These are phyloP conservation scores for Colletotrichum eremochloae DNA, from an alignment of 2,329 filamentous ascomycete genomes.

Conservation along the genomic window DNA sequence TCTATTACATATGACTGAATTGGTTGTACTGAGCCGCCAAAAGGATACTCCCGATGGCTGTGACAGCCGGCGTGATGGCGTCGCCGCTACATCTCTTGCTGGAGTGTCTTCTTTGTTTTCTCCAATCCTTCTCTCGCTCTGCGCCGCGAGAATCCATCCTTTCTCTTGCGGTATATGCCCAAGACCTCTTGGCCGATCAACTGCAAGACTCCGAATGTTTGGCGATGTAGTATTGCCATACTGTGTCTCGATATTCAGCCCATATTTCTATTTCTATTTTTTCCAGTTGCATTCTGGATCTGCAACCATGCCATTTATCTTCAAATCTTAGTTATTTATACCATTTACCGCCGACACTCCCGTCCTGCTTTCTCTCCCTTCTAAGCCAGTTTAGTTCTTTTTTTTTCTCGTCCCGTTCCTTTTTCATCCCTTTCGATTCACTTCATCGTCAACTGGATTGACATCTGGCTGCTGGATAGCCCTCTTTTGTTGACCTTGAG, in stretches of 20 bases:
- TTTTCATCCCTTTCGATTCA: background rate
- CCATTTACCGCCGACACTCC: background rate
- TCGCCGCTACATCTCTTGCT: background rate
- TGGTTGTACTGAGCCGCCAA: background rate
- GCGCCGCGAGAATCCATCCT: background rate
- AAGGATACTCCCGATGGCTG: background rate
- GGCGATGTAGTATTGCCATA: background rate
- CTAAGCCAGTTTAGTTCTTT: background rate
- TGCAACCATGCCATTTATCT: background rate
- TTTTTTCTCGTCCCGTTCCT: background rate
- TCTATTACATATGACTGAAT: background rate
- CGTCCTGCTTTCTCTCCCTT: background rate
- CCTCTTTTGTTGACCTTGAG: background rate
- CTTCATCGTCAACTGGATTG: background rate
- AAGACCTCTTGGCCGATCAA: background rate
- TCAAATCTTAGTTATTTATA: background rate
- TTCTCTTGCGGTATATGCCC: background rate
- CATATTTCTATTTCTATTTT: background rate
- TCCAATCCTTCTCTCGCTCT: background rate
- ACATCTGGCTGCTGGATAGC: background rate
- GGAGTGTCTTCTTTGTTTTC: background rate
- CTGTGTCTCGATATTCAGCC: background rate
- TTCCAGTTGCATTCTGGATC: background rate
- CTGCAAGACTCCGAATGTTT: background rate
- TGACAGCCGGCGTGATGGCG: background rate